Conservation (phyloP, 371 early-diverging fungal genomes). For the Dichotomocladium elegans region DNA sequence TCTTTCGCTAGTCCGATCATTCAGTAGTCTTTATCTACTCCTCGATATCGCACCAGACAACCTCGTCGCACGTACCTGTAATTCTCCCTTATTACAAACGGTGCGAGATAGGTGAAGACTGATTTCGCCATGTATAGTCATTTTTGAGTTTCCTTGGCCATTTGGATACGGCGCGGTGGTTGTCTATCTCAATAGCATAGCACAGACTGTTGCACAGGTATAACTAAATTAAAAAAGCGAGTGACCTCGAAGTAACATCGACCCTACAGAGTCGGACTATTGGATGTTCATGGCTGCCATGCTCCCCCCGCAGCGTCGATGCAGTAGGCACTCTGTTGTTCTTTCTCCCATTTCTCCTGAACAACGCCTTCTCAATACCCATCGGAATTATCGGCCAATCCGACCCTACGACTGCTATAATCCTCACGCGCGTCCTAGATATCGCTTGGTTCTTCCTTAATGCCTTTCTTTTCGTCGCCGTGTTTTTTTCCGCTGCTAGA, state of each 20-base stretch:
- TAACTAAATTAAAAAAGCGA: background rate
- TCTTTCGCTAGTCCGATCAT: background rate
- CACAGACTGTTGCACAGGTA: background rate
- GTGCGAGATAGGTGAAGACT: background rate
- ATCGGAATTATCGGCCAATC: background rate
- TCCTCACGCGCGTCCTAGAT: background rate
- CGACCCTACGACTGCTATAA: background rate
- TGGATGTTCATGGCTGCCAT: background rate
- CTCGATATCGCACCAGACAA: background rate
- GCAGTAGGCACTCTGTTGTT: background rate
- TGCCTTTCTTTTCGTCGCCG: background rate
- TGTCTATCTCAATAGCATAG: background rate
- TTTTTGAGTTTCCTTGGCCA: background rate
- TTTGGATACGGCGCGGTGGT: background rate
- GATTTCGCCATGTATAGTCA: background rate
- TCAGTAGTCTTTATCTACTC: background rate
- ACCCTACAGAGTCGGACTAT: background rate
- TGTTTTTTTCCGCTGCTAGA: background rate
- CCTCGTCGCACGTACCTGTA: background rate
- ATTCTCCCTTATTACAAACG: background rate
- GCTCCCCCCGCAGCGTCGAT: background rate
- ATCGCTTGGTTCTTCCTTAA: background rate
- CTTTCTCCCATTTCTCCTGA: background rate
- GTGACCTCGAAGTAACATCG: background rate
- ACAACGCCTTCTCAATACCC: background rate